Evolutionary conservation across 495 filamentous ascomycete species (phyloP), one percentile per base, ranked within the genome.

Genomic region (Neurospora sp.): DNA sequence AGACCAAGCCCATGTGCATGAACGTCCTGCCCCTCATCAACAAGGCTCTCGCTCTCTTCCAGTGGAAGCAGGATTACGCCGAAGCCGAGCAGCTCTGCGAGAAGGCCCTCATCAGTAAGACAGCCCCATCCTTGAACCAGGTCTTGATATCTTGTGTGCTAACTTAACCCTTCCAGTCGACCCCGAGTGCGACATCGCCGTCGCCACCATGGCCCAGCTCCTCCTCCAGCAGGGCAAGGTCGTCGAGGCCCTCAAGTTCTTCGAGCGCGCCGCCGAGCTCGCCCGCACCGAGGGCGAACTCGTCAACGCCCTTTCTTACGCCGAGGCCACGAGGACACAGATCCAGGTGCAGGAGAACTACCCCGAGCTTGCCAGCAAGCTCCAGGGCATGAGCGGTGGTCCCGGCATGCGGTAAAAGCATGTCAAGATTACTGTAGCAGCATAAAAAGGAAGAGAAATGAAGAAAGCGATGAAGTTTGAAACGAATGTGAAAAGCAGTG

Each of bases 161-260:
- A 71, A 83, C 78, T 72, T 79, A 16, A 16, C 5, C 2, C n/a
- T 53, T 74, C n/a, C 75, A 97, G 94, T 99, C 78, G 96, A 99
- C 78, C 96, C 96, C 40, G 96, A 99, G 80, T 98, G 96, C 79
- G 96, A 99, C 79, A 98, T 99, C 78, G 96, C 96, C 68, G 96
- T 99, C 27, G 96, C 96, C 59, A 99, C 96, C 59, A 98, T 99
- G 96, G 96, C 96, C 7, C 96, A 99, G 81, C 87, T 99, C n/a
- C 89, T 98, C 38, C 87, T 99, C 27, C 96, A 99, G 80, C 96
- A 98, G 84, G 95, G 95, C 78, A 97, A 97, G 84, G 96, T 98
- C 44, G 92, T 90, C 22, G 93, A 98, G 73, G 96, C 96, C 3
- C 89, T 99, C 61, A 93, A 92, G 82, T 98, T 98, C 85, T 99